phyloP scores from a whole-genome alignment of 2,329 filamentous ascomycete species.

The Xylariaceae sp. region DNA sequence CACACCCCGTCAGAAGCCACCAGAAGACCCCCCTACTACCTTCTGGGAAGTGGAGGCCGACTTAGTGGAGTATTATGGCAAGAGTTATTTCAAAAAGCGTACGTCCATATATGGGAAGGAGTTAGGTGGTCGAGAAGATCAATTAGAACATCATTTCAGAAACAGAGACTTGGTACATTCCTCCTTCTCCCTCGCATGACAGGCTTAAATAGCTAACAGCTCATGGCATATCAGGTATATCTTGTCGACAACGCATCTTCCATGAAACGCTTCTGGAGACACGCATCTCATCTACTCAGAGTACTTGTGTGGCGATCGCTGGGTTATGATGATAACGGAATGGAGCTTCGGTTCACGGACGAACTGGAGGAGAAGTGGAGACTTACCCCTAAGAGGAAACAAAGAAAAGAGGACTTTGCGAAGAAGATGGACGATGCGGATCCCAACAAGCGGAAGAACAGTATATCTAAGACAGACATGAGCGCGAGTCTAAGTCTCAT shows the following conservation, averaged over 20 bases:
- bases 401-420: conserved; percentile 1
- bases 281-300: conserved; percentile 33
- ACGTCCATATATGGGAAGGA: conserved; percentile 14
- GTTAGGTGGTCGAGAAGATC: conserved; percentile 14
- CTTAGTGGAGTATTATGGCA: not conserved
- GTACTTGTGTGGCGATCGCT: conserved; percentile 36
- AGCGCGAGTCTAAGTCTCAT: conserved; percentile 9
- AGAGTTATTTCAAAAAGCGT: not conserved
- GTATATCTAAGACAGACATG: conserved; percentile 9
- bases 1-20: not conserved
- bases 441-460: not conserved
- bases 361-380: not conserved
- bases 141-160: not conserved
- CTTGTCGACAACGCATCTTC: conserved; percentile 40
- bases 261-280: conserved; percentile 36
- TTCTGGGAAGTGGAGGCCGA: conserved; percentile 22
- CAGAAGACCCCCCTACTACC: conserved; percentile 15
- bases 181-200: too few relatives aligned
- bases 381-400: conserved; percentile 5
- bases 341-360: conserved; percentile 30
- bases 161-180: not conserved
- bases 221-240: conserved; percentile 30
- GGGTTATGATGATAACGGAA: conserved; percentile 41
- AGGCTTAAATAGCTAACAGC: not conserved
- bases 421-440: conserved; percentile 5